phyloP scores from a whole-genome alignment of 208 protist genomes.

The Borovskyia barvae region DNA sequence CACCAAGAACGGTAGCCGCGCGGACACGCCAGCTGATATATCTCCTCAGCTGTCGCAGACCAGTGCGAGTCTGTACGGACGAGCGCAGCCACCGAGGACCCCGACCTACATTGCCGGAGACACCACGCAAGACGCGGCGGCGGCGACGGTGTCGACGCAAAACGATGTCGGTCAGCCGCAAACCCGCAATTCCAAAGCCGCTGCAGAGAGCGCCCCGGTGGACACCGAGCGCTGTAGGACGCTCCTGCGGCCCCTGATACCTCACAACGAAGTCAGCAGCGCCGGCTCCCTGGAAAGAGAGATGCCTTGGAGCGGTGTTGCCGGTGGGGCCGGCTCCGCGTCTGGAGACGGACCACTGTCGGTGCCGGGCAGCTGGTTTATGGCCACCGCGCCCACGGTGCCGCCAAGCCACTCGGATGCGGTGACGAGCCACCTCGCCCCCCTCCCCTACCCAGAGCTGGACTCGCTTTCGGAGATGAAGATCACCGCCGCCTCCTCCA shows the following conservation, averaged over 20 bases:
- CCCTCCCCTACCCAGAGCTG: background rate
- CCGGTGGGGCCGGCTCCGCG: background rate
- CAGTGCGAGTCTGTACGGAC: too few relatives aligned
- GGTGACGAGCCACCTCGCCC: background rate
- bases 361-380: conserved; percentile 21
- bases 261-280: too few relatives aligned
- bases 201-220: too few relatives aligned
- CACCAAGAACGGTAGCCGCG: background rate
- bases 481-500: background rate
- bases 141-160: background rate
- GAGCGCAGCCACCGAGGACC: too few relatives aligned
- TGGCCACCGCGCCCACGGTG: conserved; percentile 22
- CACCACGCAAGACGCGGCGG: conserved; percentile 4
- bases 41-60: too few relatives aligned
- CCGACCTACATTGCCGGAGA: too few relatives aligned
- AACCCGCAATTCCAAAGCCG: too few relatives aligned
- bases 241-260: too few relatives aligned
- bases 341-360: conserved; percentile 12
- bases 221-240: too few relatives aligned
- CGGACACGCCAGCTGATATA: conserved; percentile 1
- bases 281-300: too few relatives aligned
- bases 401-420: conserved; percentile 23
- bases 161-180: too few relatives aligned
- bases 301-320: too few relatives aligned
- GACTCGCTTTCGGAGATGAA: background rate